phyloP scores from a whole-genome alignment of 2,329 filamentous ascomycete species.

The Elsinoe ampelina region DNA sequence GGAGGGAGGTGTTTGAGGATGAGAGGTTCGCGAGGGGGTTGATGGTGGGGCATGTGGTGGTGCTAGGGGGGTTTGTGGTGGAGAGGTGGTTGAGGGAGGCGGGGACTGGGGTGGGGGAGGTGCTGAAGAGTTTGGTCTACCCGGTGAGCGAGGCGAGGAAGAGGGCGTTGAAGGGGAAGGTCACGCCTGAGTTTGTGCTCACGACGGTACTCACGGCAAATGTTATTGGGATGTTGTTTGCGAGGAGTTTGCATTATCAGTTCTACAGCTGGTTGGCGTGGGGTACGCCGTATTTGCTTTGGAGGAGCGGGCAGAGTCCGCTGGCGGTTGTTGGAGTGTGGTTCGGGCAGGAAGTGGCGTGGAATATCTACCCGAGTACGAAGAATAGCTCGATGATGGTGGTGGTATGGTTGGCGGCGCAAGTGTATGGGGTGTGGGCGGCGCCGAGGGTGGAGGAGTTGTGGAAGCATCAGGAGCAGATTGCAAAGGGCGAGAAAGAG shows the following conservation, averaged over 20 bases:
- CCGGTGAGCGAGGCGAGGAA: constrained; percentile 45
- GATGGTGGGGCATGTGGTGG: constrained; percentile 53
- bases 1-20: constrained; percentile 69
- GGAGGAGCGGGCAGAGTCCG: constrained; percentile 63
- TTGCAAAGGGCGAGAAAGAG: constrained; percentile 13
- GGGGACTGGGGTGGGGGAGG: constrained; percentile 46
- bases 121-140: constrained; percentile 42
- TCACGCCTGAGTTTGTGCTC: constrained; percentile 65
- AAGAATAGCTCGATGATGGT: constrained; percentile 54
- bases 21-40: constrained; percentile 58
- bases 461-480: not conserved
- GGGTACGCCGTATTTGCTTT: constrained; percentile 79
- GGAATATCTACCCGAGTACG: constrained; percentile 88
- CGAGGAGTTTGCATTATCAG: constrained; percentile 84
- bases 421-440: constrained; percentile 53
- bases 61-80: constrained; percentile 58
- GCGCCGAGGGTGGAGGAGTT: not conserved
- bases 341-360: constrained; percentile 78
- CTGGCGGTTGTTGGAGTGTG: constrained; percentile 60
- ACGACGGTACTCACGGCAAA: constrained; percentile 69
- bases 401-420: constrained; percentile 59
- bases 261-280: constrained; percentile 90
- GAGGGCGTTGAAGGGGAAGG: constrained; percentile 44
- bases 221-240: constrained; percentile 72
- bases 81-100: constrained; percentile 66